phyloP scores from a whole-genome alignment of 208 protist genomes.

The Trypanosomatidae sp. region DNA sequence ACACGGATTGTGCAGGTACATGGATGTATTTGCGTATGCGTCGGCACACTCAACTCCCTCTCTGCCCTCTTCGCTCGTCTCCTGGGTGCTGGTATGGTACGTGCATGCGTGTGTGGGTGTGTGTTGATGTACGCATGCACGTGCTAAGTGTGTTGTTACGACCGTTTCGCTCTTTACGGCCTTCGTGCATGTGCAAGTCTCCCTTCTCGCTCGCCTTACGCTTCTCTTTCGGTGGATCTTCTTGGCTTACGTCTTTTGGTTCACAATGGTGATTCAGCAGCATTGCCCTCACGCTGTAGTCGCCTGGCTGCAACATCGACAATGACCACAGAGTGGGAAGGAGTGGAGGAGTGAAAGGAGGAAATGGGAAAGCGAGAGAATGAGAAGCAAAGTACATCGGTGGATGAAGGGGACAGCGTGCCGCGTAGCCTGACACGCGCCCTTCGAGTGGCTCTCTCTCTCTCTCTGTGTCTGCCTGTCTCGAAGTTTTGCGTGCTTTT shows the following conservation, averaged over 20 bases:
- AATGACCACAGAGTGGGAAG: not conserved
- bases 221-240: not conserved
- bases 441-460: not conserved
- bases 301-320: not conserved
- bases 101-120: not conserved
- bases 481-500: not conserved
- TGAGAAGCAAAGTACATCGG: not conserved
- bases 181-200: not conserved
- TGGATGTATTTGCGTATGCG: not conserved
- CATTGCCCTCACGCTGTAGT: not conserved
- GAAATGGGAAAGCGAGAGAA: not conserved
- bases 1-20: not conserved
- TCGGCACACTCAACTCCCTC: not conserved
- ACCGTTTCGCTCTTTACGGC: not conserved
- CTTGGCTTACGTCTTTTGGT: not conserved
- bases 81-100: not conserved
- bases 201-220: not conserved
- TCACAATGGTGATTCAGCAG: not conserved
- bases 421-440: slow-evolving; percentile 1
- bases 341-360: not conserved
- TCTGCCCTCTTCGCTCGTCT: not conserved
- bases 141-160: not conserved
- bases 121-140: not conserved
- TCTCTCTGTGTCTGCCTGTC: not conserved
- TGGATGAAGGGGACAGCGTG: slow-evolving; percentile 29